Conservation (phyloP, 2,329 filamentous ascomycete species). For the Monosporascus sp. region DNA sequence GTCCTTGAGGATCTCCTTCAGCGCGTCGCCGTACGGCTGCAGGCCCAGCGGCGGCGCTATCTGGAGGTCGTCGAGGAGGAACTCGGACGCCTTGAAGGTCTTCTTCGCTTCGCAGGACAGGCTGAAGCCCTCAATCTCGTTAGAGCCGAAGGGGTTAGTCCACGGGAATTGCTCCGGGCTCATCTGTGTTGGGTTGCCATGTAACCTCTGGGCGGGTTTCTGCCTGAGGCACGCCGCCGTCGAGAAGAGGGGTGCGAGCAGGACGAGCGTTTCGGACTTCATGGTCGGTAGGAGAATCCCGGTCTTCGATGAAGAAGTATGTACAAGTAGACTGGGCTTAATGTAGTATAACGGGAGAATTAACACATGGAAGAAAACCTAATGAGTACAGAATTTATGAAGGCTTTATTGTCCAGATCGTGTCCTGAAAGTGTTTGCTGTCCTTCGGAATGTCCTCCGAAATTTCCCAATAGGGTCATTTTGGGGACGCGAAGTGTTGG, state of each 20-base stretch:
- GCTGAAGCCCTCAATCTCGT: slow-evolving; percentile 25
- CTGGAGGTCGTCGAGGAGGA: slow-evolving; percentile 39
- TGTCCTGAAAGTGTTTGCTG: not conserved
- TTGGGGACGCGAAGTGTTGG: not conserved
- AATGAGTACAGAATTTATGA: not conserved
- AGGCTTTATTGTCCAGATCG: not conserved
- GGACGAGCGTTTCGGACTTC: not conserved
- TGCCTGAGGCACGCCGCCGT: not conserved
- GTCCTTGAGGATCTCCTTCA: slow-evolving; percentile 35
- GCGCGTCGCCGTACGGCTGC: slow-evolving; percentile 32
- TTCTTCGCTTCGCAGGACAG: slow-evolving; percentile 29
- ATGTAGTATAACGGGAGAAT: not conserved
- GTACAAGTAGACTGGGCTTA: not conserved
- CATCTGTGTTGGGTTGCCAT: not conserved
- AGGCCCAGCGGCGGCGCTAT: slow-evolving; percentile 34
- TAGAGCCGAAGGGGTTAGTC: slow-evolving; percentile 33
- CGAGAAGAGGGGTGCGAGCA: not conserved
- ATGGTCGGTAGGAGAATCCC: not conserved
- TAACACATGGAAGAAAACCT: not conserved
- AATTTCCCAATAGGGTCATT: not conserved
- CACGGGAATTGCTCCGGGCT: slow-evolving; percentile 29
- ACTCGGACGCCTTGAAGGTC: slow-evolving; percentile 36
- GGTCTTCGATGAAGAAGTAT: no score
- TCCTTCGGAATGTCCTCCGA: not conserved
- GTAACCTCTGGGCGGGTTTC: not conserved